Conservation (phyloP, 2,329 filamentous ascomycete species). For the Zasmidium citrigriseum region DNA sequence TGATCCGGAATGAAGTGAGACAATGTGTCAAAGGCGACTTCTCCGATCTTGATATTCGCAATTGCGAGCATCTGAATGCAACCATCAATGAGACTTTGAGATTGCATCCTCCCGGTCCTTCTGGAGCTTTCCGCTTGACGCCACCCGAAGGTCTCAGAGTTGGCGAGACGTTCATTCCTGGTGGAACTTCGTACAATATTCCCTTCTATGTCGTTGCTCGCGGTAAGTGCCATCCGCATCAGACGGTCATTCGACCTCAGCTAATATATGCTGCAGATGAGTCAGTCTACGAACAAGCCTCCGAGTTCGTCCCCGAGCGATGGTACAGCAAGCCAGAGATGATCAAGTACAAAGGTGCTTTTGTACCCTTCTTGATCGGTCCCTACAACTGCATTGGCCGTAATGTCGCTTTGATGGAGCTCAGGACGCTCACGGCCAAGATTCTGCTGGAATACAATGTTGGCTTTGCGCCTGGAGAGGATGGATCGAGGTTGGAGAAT, state of each 20-base stretch:
- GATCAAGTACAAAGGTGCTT: slow-evolving; percentile 37
- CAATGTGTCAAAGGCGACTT: slow-evolving; percentile 5
- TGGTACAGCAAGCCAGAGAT: slow-evolving; percentile 39
- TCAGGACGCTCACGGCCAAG: slow-evolving; percentile 36
- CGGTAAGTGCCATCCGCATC: slow-evolving; percentile 13
- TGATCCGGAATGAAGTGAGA: slow-evolving; percentile 34
- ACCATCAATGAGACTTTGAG: slow-evolving; percentile 42
- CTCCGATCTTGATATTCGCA: slow-evolving; percentile 11
- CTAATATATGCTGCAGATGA: slow-evolving; percentile 20
- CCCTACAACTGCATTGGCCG: slow-evolving; percentile 41
- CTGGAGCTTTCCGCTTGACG: slow-evolving; percentile 35
- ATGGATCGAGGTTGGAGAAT: slow-evolving; percentile 31
- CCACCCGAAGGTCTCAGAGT: slow-evolving; percentile 37
- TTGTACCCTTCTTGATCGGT: slow-evolving; percentile 38
- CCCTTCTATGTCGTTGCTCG: slow-evolving; percentile 24
- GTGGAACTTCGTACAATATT: slow-evolving; percentile 20
- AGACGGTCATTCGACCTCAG: background rate
- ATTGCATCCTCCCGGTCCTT: slow-evolving; percentile 37
- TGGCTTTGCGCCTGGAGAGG: slow-evolving; percentile 37
- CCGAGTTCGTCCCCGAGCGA: slow-evolving; percentile 38
- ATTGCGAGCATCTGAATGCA: slow-evolving; percentile 34
- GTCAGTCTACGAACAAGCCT: slow-evolving; percentile 29
- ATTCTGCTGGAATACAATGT: slow-evolving; percentile 39
- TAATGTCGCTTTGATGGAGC: slow-evolving; percentile 39
- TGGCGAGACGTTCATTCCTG: slow-evolving; percentile 37